Evolutionary conservation across 345 rosid species (phyloP).

Genomic region (Rubroshorea leprosula): DNA sequence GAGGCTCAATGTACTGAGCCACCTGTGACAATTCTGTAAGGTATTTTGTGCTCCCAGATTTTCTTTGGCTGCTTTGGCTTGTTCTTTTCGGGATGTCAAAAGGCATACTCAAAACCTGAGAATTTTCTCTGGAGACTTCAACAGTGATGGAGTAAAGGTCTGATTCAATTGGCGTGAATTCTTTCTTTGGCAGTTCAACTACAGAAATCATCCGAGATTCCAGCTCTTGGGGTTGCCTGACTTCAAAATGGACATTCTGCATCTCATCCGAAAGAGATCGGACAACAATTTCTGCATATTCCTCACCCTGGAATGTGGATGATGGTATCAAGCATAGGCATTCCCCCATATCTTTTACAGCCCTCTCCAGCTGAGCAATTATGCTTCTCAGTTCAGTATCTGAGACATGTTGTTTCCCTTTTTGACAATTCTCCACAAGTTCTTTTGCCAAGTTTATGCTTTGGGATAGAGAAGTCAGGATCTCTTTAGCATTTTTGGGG

Average conservation of each 20-base stretch:
- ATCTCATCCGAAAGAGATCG: conserved; percentile 63
- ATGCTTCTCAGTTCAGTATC: conserved; percentile 36
- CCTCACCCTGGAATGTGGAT: conserved; percentile 40
- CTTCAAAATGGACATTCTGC: conserved; percentile 40
- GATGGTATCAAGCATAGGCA: conserved; percentile 62
- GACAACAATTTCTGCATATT: conserved; percentile 50
- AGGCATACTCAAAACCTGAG: conserved; percentile 22
- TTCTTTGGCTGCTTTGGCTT: conserved; percentile 33
- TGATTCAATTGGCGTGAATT: conserved; percentile 30
- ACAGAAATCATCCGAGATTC: conserved; percentile 15
- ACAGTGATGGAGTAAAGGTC: conserved; percentile 56
- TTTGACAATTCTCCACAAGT: conserved; percentile 30
- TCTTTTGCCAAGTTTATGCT: conserved; percentile 40
- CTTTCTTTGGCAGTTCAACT: conserved; percentile 14
- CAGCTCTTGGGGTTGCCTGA: conserved; percentile 19
- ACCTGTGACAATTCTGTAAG: conserved; percentile 34
- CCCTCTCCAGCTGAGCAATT: conserved; percentile 36
- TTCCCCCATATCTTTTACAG: conserved; percentile 47
- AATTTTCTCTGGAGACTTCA: conserved; percentile 38
- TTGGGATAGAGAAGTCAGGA: conserved; percentile 46
- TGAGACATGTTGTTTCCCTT: conserved; percentile 20
- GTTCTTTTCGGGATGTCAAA: conserved; percentile 24
- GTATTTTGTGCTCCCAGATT: conserved; percentile 24
- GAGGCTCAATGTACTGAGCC: conserved; percentile 61
- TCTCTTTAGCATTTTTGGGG: conserved; percentile 35